These are phyloP conservation scores for Globisporangium okanoganense DNA, from an alignment of 352 stramenopile species.

Conservation along the genomic window DNA sequence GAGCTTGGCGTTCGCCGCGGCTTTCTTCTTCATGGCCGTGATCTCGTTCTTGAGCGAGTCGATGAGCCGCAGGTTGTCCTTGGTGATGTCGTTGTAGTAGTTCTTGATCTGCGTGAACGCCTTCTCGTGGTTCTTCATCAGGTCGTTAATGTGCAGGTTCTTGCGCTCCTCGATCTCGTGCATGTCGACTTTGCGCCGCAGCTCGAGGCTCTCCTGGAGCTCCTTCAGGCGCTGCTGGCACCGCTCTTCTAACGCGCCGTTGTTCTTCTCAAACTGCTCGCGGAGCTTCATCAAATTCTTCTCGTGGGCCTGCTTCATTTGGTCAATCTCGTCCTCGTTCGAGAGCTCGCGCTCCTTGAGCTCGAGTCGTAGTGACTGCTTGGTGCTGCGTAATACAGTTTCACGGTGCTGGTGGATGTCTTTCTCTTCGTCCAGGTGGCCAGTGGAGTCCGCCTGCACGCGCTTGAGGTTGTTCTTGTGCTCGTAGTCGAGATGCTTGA, in stretches of 20 bases:
- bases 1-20: conserved; percentile 86
- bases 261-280: conserved; percentile 89
- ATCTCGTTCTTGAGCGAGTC: conserved; percentile 91
- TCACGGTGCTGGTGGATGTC: conserved; percentile 68
- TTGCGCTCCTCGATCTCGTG: conserved; percentile 94
- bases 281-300: conserved; percentile 92
- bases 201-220: conserved; percentile 84
- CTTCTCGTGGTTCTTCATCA: conserved; percentile 94
- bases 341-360: conserved; percentile 82
- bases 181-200: conserved; percentile 91
- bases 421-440: conserved; percentile 71
- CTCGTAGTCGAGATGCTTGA: conserved; percentile 95
- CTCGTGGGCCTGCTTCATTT: conserved; percentile 90
- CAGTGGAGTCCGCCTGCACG: conserved; percentile 60
- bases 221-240: conserved; percentile 68
- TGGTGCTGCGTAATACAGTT: conserved; percentile 59
- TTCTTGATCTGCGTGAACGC: conserved; percentile 93
- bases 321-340: conserved; percentile 86
- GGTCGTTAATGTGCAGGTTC: conserved; percentile 94
- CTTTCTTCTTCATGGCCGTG: conserved; percentile 92
- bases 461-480: conserved; percentile 92
- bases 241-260: conserved; percentile 61
- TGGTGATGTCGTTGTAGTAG: conserved; percentile 97
- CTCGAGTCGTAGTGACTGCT: conserved; percentile 73
- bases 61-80: conserved; percentile 92